Conservation (phyloP, 768 basidiomycete genomes). For the Hortiboletus campestris region DNA sequence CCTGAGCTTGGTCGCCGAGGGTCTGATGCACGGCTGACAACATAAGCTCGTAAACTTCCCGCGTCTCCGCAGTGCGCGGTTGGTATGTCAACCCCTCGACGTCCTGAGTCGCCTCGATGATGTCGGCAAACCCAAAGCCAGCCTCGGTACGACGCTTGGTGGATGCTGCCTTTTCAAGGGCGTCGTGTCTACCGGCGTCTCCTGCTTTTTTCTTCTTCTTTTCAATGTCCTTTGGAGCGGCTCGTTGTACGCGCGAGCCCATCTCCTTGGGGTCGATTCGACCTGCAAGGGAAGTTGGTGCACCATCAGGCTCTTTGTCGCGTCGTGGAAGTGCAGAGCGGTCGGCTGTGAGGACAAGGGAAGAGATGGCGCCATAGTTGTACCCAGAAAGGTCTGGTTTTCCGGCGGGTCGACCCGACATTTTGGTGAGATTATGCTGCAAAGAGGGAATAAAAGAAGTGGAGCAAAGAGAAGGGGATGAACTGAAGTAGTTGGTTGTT, state of each 20-base stretch:
- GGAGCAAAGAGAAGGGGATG: background rate
- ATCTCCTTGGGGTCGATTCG: constrained; percentile 87
- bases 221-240: constrained; percentile 82
- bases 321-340: constrained; percentile 75
- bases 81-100: constrained; percentile 92
- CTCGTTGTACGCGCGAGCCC: constrained; percentile 85
- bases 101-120: constrained; percentile 91
- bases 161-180: constrained; percentile 52
- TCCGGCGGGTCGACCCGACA: constrained; percentile 41
- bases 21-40: constrained; percentile 76
- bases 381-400: constrained; percentile 86
- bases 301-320: constrained; percentile 96
- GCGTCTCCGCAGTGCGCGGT: constrained; percentile 90
- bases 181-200: constrained; percentile 49
- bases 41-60: constrained; percentile 92
- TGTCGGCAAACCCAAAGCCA: constrained; percentile 80
- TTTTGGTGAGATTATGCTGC: constrained; percentile 17
- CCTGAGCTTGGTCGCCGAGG: constrained; percentile 94
- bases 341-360: constrained; percentile 91
- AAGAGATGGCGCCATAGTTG: constrained; percentile 95
- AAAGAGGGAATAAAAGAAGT: background rate
- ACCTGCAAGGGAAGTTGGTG: constrained; percentile 89
- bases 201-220: constrained; percentile 91
- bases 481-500: background rate
- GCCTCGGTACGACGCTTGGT: constrained; percentile 61